phyloP scores from a whole-genome alignment of 139 green algal species.

The Chlorella sp. region DNA sequence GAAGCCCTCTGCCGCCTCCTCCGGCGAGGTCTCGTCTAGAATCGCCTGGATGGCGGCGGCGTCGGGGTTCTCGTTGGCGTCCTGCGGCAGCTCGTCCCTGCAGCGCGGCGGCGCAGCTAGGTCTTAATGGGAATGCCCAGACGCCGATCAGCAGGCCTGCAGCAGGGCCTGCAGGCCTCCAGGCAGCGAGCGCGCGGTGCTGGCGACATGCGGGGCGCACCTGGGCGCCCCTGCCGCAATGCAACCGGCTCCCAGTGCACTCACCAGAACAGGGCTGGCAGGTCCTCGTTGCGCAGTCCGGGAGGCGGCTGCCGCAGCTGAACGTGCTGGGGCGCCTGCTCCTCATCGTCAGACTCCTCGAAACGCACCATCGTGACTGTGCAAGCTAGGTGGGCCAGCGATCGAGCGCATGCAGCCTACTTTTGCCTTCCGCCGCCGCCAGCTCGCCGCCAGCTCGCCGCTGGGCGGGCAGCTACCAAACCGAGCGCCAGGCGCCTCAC shows the following conservation, averaged over 20 bases:
- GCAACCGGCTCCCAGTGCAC: neutral
- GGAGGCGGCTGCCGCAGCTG: neutral
- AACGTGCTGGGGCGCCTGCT: neutral
- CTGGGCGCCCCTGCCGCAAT: neutral
- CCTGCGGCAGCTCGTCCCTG: constrained; percentile 69
- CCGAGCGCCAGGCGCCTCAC: no score
- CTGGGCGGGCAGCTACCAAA: no score
- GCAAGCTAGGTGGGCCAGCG: no score
- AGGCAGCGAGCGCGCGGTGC: no score
- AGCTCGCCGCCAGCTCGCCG: no score
- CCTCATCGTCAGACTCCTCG: constrained; percentile 12
- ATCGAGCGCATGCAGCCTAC: no score
- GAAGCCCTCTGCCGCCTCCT: constrained; percentile 73
- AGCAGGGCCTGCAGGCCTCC: constrained; percentile 46
- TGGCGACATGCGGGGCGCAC: neutral
- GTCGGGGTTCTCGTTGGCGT: constrained; percentile 68
- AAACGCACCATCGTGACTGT: neutral
- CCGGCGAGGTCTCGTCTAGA: constrained; percentile 71
- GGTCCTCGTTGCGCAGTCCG: constrained; percentile 25
- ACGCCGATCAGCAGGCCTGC: neutral
- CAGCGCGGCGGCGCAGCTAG: neutral
- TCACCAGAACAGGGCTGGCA: constrained; percentile 26
- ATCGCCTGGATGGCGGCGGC: constrained; percentile 72
- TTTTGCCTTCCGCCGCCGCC: no score
- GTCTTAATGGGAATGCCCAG: no score